Conservation (phyloP, 106 monocot species). For the Xerophyta viscosa region DNA sequence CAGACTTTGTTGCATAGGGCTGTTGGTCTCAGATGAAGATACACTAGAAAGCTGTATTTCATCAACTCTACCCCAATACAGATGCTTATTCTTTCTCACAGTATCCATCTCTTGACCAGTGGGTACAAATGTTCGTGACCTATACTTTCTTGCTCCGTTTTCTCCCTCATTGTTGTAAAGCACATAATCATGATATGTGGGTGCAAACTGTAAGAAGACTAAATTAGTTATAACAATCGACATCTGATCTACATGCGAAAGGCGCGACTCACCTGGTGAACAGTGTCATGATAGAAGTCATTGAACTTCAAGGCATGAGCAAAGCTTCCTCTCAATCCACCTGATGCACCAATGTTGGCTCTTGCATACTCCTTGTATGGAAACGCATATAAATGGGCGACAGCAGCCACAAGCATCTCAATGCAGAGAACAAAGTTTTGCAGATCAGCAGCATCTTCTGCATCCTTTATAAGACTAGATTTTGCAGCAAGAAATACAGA, state of each 20-base stretch:
- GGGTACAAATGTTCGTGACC: constrained; percentile 83
- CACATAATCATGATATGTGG: constrained; percentile 96
- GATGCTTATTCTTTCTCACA: constrained; percentile 58
- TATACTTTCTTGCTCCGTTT: constrained; percentile 62
- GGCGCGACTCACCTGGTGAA: constrained; percentile 64
- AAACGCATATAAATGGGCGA: constrained; percentile 86
- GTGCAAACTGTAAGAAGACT: constrained; percentile 71
- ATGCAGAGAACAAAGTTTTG: constrained; percentile 89
- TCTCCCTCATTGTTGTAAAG: constrained; percentile 73
- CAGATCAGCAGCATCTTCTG: constrained; percentile 90
- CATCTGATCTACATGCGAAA: neutral
- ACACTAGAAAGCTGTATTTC: constrained; percentile 52
- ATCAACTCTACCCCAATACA: constrained; percentile 32
- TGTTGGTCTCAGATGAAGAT: constrained; percentile 53
- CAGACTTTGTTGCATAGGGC: constrained; percentile 19
- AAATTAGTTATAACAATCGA: neutral
- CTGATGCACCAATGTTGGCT: constrained; percentile 70
- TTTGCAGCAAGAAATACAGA: constrained; percentile 95
- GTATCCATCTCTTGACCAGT: constrained; percentile 91
- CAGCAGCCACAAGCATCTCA: constrained; percentile 90
- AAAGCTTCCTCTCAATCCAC: constrained; percentile 68
- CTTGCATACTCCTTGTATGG: constrained; percentile 99
- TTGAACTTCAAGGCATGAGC: constrained; percentile 90
- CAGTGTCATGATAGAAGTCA: constrained; percentile 96
- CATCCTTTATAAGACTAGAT: constrained; percentile 71